Base-by-base conservation (phyloP, 2,329 filamentous ascomycete species). In the Fusarium hostae region DNA sequence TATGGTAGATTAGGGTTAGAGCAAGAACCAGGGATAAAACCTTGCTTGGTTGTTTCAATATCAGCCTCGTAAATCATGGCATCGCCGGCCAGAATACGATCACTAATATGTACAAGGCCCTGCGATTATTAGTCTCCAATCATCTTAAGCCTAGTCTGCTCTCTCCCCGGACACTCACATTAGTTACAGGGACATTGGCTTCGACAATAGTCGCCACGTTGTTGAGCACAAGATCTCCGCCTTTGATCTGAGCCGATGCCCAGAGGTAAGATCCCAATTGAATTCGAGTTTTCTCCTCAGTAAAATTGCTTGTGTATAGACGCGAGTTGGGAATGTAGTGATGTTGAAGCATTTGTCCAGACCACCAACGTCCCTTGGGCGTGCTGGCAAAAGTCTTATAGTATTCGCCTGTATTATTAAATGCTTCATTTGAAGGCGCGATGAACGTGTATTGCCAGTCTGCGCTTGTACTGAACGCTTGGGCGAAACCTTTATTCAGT, bases 141-240 rank as follows among this genome's bases (percentile, higher is more conserved):
- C 3, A 13, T 22, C 0, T 2, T 6, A 10, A 32, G n/a, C 5
- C 3, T 20, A 6, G 8, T 13, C 10, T 22, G 12, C 5, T 24
- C 11, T 20, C 2, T 7, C 3, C 6, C 3, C 1, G 2, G 9
- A 2, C 4, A 34, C 28, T 50, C 10, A 50, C n/a, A 50, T 24
- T 50, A 0, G n/a, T 50, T 7, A 50, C n/a, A 34, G 30, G 47
- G 5, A 50, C 34, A 5, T 50, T 4, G n/a, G 7, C 30, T 34
- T 50, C 11, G 11, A 50, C 2, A 0, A 50, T 34, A 4, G 47
- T 50, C 0, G 30, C 30, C n/a, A 50, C n/a, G 9, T 50, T 32
- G 11, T 50, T 50, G 1, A 50, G 15, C 8, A 34, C n/a, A 20
- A 50, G 30, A 5, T 50, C 47, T 18, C 30, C 47, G 3, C 30